Base-by-base conservation (phyloP, 139 green algal species). In the Chlamydomonas schloesseri region DNA sequence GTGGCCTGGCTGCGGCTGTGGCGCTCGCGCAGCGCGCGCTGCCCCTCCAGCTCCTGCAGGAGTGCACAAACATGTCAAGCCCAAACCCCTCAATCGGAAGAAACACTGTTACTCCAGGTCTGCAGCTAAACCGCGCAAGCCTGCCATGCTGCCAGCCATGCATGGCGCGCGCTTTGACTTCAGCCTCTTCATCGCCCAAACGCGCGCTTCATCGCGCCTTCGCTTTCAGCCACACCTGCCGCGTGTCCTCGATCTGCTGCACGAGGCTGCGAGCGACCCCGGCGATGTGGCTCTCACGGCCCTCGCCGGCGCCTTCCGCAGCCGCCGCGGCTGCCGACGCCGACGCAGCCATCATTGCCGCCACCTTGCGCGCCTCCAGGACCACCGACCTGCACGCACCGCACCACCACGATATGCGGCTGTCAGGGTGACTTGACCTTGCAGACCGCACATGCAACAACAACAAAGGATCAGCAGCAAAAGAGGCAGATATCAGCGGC, bases 361-460 rank as follows among this genome's bases (percentile, higher is more conserved):
- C 88, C 73, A 92, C 55, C 9, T 17, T 24, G 2, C 83, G 69
- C 57, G 88, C 88, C 47, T 91, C 88, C 29, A 29, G n/a, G 33
- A 91, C 71, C n/a, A 91, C 76, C 20, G 65, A 57, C 55, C 81
- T 87, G 65, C 28, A 47, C n/a, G n/a, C n/a, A 6, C 47, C 37
- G 29, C 33, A 53, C 13, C 47, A 15, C 3, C 74, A 34, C 13
- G 17, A 82, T 71, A 18, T 71, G n/a, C n/a, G n/a, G n/a, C n/a
- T n/a, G n/a, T n/a, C n/a, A n/a, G n/a, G n/a, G n/a, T n/a, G n/a
- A n/a, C n/a, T n/a, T n/a, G n/a, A n/a, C n/a, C n/a, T n/a, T n/a
- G n/a, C n/a, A n/a, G n/a, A n/a, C n/a, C n/a, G n/a, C n/a, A n/a
- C n/a, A n/a, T n/a, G n/a, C n/a, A n/a, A n/a, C n/a, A n/a, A n/a